Base-by-base conservation (phyloP, 2,329 filamentous ascomycete species). In the Fusarium udum region DNA sequence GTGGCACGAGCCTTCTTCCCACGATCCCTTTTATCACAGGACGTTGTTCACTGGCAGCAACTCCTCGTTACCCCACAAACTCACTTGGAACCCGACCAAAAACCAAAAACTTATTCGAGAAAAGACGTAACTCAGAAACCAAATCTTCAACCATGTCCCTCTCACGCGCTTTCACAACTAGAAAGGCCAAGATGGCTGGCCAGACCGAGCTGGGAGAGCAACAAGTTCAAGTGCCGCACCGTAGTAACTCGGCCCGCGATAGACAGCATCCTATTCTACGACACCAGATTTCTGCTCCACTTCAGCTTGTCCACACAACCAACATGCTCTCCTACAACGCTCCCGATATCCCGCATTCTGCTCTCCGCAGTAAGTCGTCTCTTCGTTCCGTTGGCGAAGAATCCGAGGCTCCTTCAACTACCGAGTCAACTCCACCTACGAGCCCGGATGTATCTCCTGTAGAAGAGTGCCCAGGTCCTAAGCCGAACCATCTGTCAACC, bases 291-390 rank as follows among this genome's bases (percentile, higher is more conserved):
- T 99, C 96, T 3, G 90, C 88, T 7, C 96, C 96, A 1, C 88
- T 97, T 60, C 92, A 95, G 82, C 88, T 99, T 72, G 87, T 98
- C 55, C 97, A 96, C 67, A 97, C 95, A 10, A 98, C 96, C 76
- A 99, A 98, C 83, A 94, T 97, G 89, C 91, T 98, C 61, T 95
- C 94, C 13, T 97, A 97, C 87, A 95, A 95, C 80, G 95, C 96
- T 15, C 95, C 95, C 57, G 93, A 98, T 80, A 91, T 98, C 71
- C 85, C 85, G 49, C 87, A 79, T 79, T 81, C 75, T 79, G 81
- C 74, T n/a, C 77, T 76, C 31, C 69, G 88, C 43, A 85, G 85
- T 79, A 86, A 85, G 77, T 85, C 84, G 12, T 85, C 87, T 6
- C 84, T 82, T 66, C 87, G 88, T 75, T 92, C 92, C 55, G 64